Conservation (phyloP, 345 rosid genomes). For the Odontarrhena argentea region DNA sequence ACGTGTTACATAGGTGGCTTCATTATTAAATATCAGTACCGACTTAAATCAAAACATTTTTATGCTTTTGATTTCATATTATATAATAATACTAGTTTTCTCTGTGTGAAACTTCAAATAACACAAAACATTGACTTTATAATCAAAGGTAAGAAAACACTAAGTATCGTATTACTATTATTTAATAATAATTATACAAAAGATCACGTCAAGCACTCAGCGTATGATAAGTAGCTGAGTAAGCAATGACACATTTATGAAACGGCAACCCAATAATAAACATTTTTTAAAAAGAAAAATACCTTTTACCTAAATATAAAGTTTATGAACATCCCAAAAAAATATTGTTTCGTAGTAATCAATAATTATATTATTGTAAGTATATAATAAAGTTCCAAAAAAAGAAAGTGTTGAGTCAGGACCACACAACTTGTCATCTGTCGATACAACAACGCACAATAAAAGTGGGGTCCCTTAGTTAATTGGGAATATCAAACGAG, state of each 20-base stretch:
- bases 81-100: neutral
- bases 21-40: neutral
- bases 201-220: constrained; percentile 31
- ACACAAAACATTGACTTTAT: neutral
- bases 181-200: neutral
- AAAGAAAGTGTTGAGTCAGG: constrained; percentile 10
- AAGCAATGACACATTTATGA: constrained; percentile 40
- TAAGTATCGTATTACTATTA: neutral
- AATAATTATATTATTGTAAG: neutral
- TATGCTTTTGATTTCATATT: neutral
- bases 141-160: constrained; percentile 21
- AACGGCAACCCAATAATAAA: constrained; percentile 28
- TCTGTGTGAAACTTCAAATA: neutral
- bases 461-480: constrained; percentile 27
- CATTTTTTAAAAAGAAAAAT: neutral
- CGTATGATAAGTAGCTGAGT: constrained; percentile 15
- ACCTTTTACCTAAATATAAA: neutral
- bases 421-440: constrained; percentile 44
- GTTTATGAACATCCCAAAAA: neutral
- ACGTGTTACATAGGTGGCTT: neutral
- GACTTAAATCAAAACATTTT: neutral
- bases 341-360: constrained; percentile 19
- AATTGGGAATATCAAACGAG: constrained; percentile 35
- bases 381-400: constrained; percentile 35
- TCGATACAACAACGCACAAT: constrained; percentile 35